Base-by-base conservation (phyloP, 1,284 basidiomycete genomes). In the Athelia sp. region DNA sequence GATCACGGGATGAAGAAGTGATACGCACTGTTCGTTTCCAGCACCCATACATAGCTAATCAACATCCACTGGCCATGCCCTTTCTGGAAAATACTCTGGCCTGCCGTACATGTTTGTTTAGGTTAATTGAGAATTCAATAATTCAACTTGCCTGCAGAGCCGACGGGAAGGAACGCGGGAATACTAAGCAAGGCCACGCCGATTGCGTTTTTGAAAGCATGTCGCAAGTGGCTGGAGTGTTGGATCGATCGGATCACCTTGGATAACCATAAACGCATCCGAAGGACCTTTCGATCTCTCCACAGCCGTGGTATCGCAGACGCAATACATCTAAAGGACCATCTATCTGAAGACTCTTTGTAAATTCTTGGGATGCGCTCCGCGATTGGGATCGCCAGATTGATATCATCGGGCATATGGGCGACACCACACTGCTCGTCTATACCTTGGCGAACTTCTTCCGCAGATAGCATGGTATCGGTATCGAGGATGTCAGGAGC, bases 1-100 rank as follows among this genome's bases (percentile, higher is more conserved):
- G 26, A 6, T 6, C 6, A 6, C 26, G 26, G 4, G 13, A 29
- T 29, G 13, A 29, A 29, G 26, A 4, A 29, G 26, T 4, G 13
- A 29, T 29, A 29, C 26, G 26, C 26, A 29, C 26, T 75, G 52
- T 74, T 78, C 8, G 74, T 76, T 53, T 77, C 74, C 29, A 78
- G 62, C 1, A 78, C 74, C 74, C 74, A 77, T 1, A 77, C 59
- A 58, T 74, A 76, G 24, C 70, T 74, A 50, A 77, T 72, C 13
- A 75, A 62, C 69, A 74, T 73, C 76, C 76, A 78, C 51, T 76
- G 75, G 6, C 73, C 74, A 45, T 69, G 69, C 34, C 60, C 64
- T 4, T 45, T 50, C 6, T 50, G 51, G 55, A 72, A 78, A 73
- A 74, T 76, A 23, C 55, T 48, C 32, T 59, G 59, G 9, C 64